These are phyloP conservation scores for Lichtheimia corymbifera DNA, from an alignment of 371 early-diverging fungal genomes.

Conservation along the genomic window DNA sequence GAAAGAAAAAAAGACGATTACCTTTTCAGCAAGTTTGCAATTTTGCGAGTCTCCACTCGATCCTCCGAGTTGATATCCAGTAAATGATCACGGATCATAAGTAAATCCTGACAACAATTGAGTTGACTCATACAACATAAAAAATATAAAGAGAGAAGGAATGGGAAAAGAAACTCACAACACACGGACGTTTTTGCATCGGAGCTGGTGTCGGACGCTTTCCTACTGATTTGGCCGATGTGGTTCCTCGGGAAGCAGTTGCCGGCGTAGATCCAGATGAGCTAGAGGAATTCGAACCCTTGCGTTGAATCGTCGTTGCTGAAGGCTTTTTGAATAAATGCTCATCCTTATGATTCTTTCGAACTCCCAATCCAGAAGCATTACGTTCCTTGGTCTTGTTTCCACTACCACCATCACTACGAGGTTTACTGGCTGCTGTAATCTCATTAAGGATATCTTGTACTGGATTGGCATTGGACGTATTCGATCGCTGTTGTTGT, in stretches of 20 bases:
- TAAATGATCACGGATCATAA: slow-evolving; percentile 1
- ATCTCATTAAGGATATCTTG: slow-evolving; percentile 14
- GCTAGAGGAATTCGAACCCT: not conserved
- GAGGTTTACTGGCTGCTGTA: slow-evolving; percentile 6
- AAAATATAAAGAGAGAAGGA: not conserved
- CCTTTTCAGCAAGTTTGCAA: slow-evolving; percentile 6
- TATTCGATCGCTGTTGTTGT: slow-evolving; percentile 1
- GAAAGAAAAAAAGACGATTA: not conserved
- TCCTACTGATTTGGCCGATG: slow-evolving; percentile 1
- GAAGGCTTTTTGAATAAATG: not conserved
- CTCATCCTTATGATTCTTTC: not conserved
- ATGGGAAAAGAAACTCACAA: slow-evolving; percentile 3
- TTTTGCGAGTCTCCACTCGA: slow-evolving; percentile 8
- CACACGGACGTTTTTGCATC: slow-evolving; percentile 3
- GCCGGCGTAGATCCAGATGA: slow-evolving; percentile 1
- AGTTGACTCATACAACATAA: not conserved
- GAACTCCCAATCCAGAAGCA: not conserved
- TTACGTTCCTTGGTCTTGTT: not conserved
- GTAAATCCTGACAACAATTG: slow-evolving; percentile 9
- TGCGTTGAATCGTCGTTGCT: not conserved
- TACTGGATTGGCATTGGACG: slow-evolving; percentile 2
- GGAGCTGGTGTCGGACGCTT: not conserved
- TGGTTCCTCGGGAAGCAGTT: not conserved
- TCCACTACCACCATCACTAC: not conserved
- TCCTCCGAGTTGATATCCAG: slow-evolving; percentile 4